A percentile compares a stretch with the other conserved stretches of the same genome.
These are phyloP conservation scores for Sistotremastrum suecicum DNA, from an alignment of 768 basidiomycete species.

Conservation along the genomic window DNA sequence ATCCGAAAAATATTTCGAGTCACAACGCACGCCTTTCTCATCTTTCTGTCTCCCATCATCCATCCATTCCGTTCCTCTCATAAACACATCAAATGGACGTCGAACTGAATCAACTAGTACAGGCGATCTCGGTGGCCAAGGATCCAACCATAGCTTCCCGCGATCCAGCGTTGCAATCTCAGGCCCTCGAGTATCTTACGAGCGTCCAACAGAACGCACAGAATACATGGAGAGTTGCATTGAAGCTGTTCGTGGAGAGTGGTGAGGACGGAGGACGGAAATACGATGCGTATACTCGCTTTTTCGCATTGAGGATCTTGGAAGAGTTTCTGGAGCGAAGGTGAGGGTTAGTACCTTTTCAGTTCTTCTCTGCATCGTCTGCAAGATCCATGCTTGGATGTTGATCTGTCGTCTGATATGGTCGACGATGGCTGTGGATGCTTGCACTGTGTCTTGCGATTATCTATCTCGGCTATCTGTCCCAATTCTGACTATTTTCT, in stretches of 20 bases:
- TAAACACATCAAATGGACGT: conserved; percentile 39
- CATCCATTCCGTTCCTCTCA: too few species aligned
- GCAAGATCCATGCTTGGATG: neutral
- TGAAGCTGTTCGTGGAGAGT: conserved; percentile 56
- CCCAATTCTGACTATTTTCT: conserved; percentile 15
- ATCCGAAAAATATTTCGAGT: too few species aligned
- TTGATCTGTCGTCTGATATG: neutral
- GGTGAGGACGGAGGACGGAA: conserved; percentile 48
- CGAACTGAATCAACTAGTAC: conserved; percentile 62
- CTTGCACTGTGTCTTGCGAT: conserved; percentile 3
- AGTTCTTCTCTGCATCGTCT: neutral
- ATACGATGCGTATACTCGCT: conserved; percentile 58
- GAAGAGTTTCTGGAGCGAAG: conserved; percentile 75
- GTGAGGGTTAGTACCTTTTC: conserved; percentile 30
- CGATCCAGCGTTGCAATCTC: conserved; percentile 48
- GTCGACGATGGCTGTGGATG: conserved; percentile 1
- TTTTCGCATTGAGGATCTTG: conserved; percentile 66
- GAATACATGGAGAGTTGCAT: conserved; percentile 69
- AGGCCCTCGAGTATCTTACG: conserved; percentile 75
- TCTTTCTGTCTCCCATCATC: too few species aligned
- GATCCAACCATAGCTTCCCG: conserved; percentile 46
- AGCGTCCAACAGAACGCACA: conserved; percentile 63
- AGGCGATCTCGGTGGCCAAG: conserved; percentile 80
- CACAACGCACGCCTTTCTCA: too few species aligned
- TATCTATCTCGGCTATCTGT: conserved; percentile 15